phyloP scores from a whole-genome alignment of 352 stramenopile genomes.

The Phytophthora citrophthora region DNA sequence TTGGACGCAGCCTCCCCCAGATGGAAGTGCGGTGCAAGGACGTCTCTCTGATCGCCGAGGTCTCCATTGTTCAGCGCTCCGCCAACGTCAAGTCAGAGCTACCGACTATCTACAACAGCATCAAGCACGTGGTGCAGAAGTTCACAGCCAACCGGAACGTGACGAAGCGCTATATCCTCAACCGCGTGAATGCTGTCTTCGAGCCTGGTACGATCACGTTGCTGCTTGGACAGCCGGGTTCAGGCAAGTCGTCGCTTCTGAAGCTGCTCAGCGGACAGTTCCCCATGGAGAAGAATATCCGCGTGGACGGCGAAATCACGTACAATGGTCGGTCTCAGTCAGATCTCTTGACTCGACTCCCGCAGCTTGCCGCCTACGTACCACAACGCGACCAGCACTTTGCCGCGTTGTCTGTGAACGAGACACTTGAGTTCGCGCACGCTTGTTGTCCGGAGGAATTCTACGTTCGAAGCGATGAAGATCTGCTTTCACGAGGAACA shows the following conservation, averaged over 20 bases:
- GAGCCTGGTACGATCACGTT: constrained; percentile 45
- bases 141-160: constrained; percentile 8
- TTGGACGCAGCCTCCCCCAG: constrained; percentile 24
- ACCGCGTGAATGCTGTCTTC: constrained; percentile 39
- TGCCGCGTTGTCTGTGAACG: constrained; percentile 31
- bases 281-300: constrained; percentile 32
- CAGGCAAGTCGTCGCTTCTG: constrained; percentile 49
- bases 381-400: constrained; percentile 35
- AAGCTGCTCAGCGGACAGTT: constrained; percentile 44
- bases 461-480: constrained; percentile 52
- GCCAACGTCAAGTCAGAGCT: constrained; percentile 19
- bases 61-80: constrained; percentile 12
- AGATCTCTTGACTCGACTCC: constrained; percentile 16
- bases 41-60: constrained; percentile 37
- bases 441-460: constrained; percentile 24
- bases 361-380: constrained; percentile 32
- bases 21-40: constrained; percentile 48
- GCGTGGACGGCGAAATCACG: constrained; percentile 31
- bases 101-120: constrained; percentile 36
- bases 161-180: constrained; percentile 32
- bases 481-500: constrained; percentile 40
- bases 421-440: constrained; percentile 41
- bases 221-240: constrained; percentile 37
- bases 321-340: constrained; percentile 35
- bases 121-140: constrained; percentile 25